A percentile compares a stretch with the other conserved stretches of the same genome.
Evolutionary conservation across 805 yeast species (phyloP).

Genomic region (Metschnikowia aberdeeniae): DNA sequence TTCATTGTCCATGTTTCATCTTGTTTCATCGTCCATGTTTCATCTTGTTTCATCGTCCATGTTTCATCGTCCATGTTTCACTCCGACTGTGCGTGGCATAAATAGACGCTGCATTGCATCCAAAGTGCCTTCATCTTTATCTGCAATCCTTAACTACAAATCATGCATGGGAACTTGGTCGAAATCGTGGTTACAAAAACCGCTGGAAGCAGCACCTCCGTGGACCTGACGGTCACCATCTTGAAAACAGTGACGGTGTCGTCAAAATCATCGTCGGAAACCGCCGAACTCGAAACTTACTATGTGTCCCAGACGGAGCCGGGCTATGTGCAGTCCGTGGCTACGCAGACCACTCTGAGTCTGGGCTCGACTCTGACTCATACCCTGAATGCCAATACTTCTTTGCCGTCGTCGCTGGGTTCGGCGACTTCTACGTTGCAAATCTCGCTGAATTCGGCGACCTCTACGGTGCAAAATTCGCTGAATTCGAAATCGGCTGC

Average conservation of each 20-base stretch:
- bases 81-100: background rate
- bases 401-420: too few species aligned
- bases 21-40: background rate
- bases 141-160: background rate
- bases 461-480: too few species aligned
- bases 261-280: background rate
- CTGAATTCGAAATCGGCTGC: constrained; percentile 1
- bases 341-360: too few species aligned
- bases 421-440: too few species aligned
- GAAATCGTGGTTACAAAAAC: constrained; percentile 2
- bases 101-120: constrained; percentile 1
- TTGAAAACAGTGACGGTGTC: background rate
- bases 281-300: too few species aligned
- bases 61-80: background rate
- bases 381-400: too few species aligned
- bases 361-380: too few species aligned
- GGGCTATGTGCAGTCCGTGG: too few species aligned
- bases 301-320: too few species aligned
- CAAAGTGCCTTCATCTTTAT: background rate
- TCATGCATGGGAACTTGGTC: constrained; percentile 1
- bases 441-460: too few species aligned
- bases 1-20: background rate
- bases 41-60: background rate
- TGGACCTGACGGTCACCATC: constrained; percentile 1
- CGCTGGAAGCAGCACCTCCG: background rate